Evolutionary conservation across 768 basidiomycete genomes (phyloP), one percentile per base, ranked within the genome.

Genomic region (Termitomyces sp.): DNA sequence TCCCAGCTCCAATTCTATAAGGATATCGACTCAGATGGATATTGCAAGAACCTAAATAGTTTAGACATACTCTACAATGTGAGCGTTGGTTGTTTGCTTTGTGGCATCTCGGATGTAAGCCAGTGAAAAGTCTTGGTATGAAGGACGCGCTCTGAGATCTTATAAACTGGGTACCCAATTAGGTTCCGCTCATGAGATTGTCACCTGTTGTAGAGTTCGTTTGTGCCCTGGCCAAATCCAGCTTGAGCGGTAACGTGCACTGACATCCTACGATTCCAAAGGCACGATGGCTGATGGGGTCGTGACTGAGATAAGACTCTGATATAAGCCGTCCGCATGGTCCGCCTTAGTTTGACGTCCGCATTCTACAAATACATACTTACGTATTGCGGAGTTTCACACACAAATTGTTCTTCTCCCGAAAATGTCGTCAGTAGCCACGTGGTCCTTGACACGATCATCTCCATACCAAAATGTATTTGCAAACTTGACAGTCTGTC

Each of bases 151-250:
- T 40, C 92, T 92, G 20, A 50, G 3, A 32, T 20, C 43, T 35
- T 2, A 14, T 30, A 33, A 58, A 48, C 33, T 52, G 55, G 51
- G 5, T 47, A 32, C 44, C n/a, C 43, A 46, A 28, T 48, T 33
- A 57, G 6, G n/a, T n/a, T 41, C 40, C n/a, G 7, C 9, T 20
- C 26, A 9, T 30, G 22, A 28, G 6, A 41, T 38, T 5, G 38
- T 46, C n/a, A 86, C 88, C 81, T 76, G 63, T 93, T 87, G 65
- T 93, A 93, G 3, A 90, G 72, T 48, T 90, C 90, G 66, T 93
- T 95, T 0, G 91, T 94, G 1, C 91, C 94, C 18, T 73, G 66
- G 1, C 82, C 88, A 64, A 93, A 96, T 3, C 94, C 94, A 32
- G 67, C 66, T 63, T 82, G 72, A n/a, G 93, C 93, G 33, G 91